Evolutionary conservation across 176 grass and related monocot species (phyloP), one percentile per base, ranked within the genome.

Genomic region (Oryza longistaminata): DNA sequence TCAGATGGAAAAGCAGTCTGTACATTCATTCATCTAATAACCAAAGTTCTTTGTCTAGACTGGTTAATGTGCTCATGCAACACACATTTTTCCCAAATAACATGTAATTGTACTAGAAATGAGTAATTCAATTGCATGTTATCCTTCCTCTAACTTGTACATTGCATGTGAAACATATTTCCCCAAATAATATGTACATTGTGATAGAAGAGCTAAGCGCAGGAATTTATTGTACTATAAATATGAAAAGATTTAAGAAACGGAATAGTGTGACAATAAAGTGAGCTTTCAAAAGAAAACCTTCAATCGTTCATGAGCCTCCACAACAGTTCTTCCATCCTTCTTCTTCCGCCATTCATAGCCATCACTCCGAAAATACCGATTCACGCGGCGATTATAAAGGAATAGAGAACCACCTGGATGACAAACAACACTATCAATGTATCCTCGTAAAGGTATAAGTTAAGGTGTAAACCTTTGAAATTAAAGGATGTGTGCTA

Each of bases 361-460:
- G 9, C 96, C 96, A 85, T 98, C 96, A 88, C 85, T 94, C 52
- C 96, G 93, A 62, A 98, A 98, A 92, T 87, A 95, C n/a, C 96
- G 78, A 77, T 94, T 94, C 75, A 98, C 88, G n/a, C 90, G 90
- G 11, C 96, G 89, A 78, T 98, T 98, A 66, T 94, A 98, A 66
- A 98, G 91, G 88, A 98, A 98, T 61, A 98, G 76, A 45, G 96
- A 92, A 81, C 96, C 96, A 90, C 96, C 96, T 98, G 74, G 66
- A 73, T 29, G 75, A 78, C 40, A 78, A 75, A 42, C 37, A 67
- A 45, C 35, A 37, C 19, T 78, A 39, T 68, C 69, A 85, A 87
- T 42, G 43, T 53, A 74, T 24, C 74, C n/a, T n/a, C 6, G 10
- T 11, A 49, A 74, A 22, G 27, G 85, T 68, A 53, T 9, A 45